These are phyloP conservation scores for Tephrocybe sp. DNA, from an alignment of 768 basidiomycete species.

Conservation along the genomic window DNA sequence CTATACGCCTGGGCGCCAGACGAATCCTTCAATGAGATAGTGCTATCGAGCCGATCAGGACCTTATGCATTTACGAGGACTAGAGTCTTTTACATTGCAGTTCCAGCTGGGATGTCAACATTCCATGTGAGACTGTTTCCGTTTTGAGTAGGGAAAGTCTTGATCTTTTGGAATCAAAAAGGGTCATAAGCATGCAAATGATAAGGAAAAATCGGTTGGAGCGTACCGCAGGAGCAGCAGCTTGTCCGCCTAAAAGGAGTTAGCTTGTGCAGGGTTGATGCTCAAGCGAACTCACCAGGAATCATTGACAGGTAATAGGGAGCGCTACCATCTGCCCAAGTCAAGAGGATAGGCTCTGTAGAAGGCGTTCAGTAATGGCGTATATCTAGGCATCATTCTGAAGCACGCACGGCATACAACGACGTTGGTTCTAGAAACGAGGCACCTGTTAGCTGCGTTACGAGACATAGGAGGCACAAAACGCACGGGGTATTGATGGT, in stretches of 20 bases:
- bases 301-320: conserved; percentile 64
- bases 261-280: not conserved
- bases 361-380: not conserved
- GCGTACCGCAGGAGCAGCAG: conserved; percentile 50
- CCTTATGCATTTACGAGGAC: not conserved
- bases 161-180: conserved; percentile 37
- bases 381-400: not conserved
- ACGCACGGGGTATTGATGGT: conserved; percentile 69
- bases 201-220: not conserved
- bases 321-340: conserved; percentile 48
- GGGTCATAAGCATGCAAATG: not conserved
- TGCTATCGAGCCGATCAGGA: conserved; percentile 33
- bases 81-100: conserved; percentile 43
- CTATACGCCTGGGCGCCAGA: conserved; percentile 55
- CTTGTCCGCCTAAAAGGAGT: conserved; percentile 47
- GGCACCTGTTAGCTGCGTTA: not conserved
- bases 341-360: conserved; percentile 59
- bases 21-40: conserved; percentile 55
- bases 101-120: conserved; percentile 45
- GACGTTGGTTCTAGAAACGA: conserved; percentile 30
- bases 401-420: conserved; percentile 50
- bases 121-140: conserved; percentile 52
- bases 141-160: conserved; percentile 46
- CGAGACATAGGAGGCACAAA: not conserved
- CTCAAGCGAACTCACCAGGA: conserved; percentile 47